Evolutionary conservation across 129 eudicot species (phyloP), one percentile per base, ranked within the genome.

Genomic region (Glebionis coronaria): DNA sequence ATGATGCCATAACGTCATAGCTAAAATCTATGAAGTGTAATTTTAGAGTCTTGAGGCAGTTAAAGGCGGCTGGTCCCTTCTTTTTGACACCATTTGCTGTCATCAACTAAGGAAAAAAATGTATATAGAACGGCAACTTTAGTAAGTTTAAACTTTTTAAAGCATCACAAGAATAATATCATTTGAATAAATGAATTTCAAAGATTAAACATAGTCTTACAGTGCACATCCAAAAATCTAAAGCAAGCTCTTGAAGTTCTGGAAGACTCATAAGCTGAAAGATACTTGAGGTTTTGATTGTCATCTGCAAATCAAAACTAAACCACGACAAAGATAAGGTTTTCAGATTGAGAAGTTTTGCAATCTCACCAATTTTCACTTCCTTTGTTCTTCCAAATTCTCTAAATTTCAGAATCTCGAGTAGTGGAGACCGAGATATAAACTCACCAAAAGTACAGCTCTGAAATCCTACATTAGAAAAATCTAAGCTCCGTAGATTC

Each of bases 401-500:
- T 11, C 27, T 10, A 16, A 61, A 4, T 12, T 50, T 47, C 62
- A 72, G 50, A 72, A 10, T 20, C 70, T 61, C 51, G 51, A 72
- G 76, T 51, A 38, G 25, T 11, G 76, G 55, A 20, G 54, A 72
- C 25, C 13, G 55, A 9, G 19, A 9, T 21, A 72, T 14, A 52
- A 61, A 8, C 9, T 50, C 44, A 12, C 63, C 55, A 42, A 3
- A 4, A 4, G 14, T 11, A 23, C 28, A 0, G 28, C 18, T 51
- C 42, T 38, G 55, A 62, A 38, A 62, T 9, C 1, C 2, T 20
- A 62, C 63, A 3, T 0, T 0, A 21, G 3, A 0, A 44, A 72
- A 59, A 12, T 61, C 69, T 42, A 72, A 72, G 61, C 54, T 49
- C 18, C 38, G 35, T 2, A 72, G 69, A 31, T 61, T 50, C 4